Conservation (phyloP, 345 rosid genomes). For the Gynandropsis gynandra region DNA sequence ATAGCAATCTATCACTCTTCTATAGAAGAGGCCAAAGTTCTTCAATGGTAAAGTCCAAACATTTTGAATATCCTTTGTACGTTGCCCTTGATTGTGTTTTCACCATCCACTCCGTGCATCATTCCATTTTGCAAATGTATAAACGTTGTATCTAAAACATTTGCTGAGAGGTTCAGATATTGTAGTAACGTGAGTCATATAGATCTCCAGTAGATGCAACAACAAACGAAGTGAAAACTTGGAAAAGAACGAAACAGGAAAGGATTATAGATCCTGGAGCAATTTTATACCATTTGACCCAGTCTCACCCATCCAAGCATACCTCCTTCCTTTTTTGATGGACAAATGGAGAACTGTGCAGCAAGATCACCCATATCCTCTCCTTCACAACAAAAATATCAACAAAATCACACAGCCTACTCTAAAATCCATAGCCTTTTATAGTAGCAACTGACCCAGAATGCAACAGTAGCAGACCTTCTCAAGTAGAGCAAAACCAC, state of each 20-base stretch:
- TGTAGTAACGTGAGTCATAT: too few relatives aligned
- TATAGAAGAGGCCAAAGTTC: too few relatives aligned
- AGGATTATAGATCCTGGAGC: background rate
- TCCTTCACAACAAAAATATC: slow-evolving; percentile 40
- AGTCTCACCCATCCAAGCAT: slow-evolving; percentile 86
- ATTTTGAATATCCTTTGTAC: background rate
- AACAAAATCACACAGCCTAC: background rate
- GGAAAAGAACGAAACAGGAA: background rate
- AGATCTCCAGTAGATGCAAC: too few relatives aligned
- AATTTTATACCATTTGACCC: slow-evolving; percentile 73
- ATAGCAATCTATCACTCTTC: background rate
- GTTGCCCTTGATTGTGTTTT: too few relatives aligned
- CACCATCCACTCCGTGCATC: background rate
- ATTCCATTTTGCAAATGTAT: slow-evolving; percentile 3
- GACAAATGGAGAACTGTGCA: slow-evolving; percentile 70
- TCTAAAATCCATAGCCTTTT: background rate
- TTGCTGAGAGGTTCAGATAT: too few relatives aligned
- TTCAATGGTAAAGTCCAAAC: slow-evolving; percentile 2
- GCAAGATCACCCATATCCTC: slow-evolving; percentile 94
- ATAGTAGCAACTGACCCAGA: too few relatives aligned
- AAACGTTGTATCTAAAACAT: too few relatives aligned
- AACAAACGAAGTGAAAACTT: too few relatives aligned
- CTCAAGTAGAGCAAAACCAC: too few relatives aligned
- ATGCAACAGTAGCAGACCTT: too few relatives aligned
- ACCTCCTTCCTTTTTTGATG: slow-evolving; percentile 78